Conservation (phyloP, 2,329 filamentous ascomycete genomes). For the Trichoderma oligosporum region DNA sequence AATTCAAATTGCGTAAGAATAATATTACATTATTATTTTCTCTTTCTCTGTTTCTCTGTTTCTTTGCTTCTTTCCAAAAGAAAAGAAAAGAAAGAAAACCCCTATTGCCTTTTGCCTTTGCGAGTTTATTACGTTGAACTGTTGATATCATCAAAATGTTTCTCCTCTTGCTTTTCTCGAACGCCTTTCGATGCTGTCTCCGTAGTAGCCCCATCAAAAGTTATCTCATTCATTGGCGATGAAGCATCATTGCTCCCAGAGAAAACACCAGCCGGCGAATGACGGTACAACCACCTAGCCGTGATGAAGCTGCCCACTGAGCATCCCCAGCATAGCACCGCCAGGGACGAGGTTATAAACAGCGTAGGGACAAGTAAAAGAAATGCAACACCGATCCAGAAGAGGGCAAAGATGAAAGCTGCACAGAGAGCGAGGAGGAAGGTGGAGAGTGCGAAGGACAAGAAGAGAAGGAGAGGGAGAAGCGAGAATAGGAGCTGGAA, state of each 20-base stretch:
- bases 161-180: not conserved
- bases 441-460: constrained; percentile 60
- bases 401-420: constrained; percentile 62
- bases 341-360: constrained; percentile 60
- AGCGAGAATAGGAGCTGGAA: constrained; percentile 62
- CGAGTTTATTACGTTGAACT: not conserved
- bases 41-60: too few species aligned
- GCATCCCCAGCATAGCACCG: constrained; percentile 65
- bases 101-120: too few species aligned
- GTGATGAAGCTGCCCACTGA: constrained; percentile 56
- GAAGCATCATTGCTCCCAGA: not conserved
- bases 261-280: constrained; percentile 26
- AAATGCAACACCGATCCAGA: constrained; percentile 64
- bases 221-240: not conserved
- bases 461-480: constrained; percentile 65
- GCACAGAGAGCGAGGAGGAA: constrained; percentile 59
- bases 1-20: not conserved
- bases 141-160: not conserved
- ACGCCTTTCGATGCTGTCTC: not conserved
- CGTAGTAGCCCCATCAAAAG: not conserved
- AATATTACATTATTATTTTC: too few species aligned
- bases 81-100: not conserved
- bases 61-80: too few species aligned
- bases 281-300: constrained; percentile 45
- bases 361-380: constrained; percentile 66